Evolutionary conservation across 208 protist species (phyloP), one percentile per base, ranked within the genome.

Genomic region (Crithidia expoeki): DNA sequence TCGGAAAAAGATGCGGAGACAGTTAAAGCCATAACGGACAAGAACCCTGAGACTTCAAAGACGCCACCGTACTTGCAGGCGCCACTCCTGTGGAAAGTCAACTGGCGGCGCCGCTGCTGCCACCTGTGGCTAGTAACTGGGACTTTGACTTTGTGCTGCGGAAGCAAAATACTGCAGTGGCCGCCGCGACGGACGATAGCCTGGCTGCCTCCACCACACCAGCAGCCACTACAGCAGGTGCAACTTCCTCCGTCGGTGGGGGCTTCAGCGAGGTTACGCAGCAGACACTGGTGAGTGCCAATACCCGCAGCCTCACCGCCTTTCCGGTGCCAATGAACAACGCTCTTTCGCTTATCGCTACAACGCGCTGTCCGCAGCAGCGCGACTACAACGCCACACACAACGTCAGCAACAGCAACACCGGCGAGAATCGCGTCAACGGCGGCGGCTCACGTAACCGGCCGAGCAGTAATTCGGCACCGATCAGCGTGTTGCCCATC

Each of bases 81-180:
- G 36, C 12, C 36, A 12, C 36, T 12, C 36, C 36, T 14, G 12
- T 12, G 12, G 36, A 40, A 40, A 55, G 7, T 4, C 40, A 52
- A 30, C 4, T 65, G 16, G 46, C 36, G 21, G 46, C 46, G 2
- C 60, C 60, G 27, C 46, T 65, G 46, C 25, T 21, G 27, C 30
- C n/a, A 11, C 28, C 42, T 0, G 2, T 46, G 17, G 6, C 21
- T 9, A 36, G 56, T 19, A 76, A 72, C 33, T 84, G 80, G 84
- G 72, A 80, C 21, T 89, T 89, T 61, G 84, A 86, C 9, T 89
- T 89, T 77, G 78, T 86, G 10, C 80, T 89, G 57, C 76, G 80
- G 32, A 74, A 67, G n/a, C 33, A 79, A 42, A 60, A 38, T 9
- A 79, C 47, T 14, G 27, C 44, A 10, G 53, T 27, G 5, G 9